Conservation (phyloP, 495 filamentous ascomycete species). For the Penicillium pulvis region DNA sequence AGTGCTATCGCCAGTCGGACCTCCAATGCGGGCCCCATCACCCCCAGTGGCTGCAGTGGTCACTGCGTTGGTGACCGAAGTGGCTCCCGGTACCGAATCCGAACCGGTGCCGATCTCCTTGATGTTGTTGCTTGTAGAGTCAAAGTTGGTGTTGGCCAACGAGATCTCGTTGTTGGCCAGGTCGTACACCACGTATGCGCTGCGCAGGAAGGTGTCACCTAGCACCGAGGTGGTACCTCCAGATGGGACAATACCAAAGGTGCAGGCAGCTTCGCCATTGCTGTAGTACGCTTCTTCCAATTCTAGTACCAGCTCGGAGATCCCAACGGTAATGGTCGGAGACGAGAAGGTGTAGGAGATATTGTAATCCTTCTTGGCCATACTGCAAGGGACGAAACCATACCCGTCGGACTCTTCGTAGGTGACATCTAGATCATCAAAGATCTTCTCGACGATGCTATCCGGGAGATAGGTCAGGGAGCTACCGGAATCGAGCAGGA, state of each 20-base stretch:
- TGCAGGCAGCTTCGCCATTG: constrained; percentile 63
- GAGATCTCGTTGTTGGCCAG: constrained; percentile 85
- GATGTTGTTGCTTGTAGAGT: constrained; percentile 64
- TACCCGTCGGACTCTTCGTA: constrained; percentile 53
- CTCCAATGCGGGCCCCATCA: constrained; percentile 40
- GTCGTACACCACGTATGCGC: constrained; percentile 92
- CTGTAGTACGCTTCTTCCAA: constrained; percentile 56
- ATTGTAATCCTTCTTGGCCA: constrained; percentile 56
- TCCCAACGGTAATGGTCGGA: constrained; percentile 67
- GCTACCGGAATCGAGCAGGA: constrained; percentile 88
- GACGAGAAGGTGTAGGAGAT: constrained; percentile 71
- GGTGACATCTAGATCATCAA: constrained; percentile 61
- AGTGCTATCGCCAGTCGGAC: constrained; percentile 22
- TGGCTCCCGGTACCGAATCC: constrained; percentile 69
- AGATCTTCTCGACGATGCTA: constrained; percentile 63
- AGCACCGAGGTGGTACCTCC: constrained; percentile 68
- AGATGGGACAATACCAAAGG: constrained; percentile 77
- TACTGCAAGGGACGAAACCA: constrained; percentile 73
- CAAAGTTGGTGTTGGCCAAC: constrained; percentile 83
- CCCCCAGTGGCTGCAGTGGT: constrained; percentile 43
- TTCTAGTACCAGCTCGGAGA: constrained; percentile 78
- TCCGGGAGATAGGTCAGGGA: constrained; percentile 88
- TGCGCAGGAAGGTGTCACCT: constrained; percentile 91
- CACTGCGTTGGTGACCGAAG: constrained; percentile 64
- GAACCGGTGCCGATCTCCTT: constrained; percentile 71